These are phyloP conservation scores for Debaryomyces psychrophilus DNA, from an alignment of 1,139 yeast species.

Conservation along the genomic window DNA sequence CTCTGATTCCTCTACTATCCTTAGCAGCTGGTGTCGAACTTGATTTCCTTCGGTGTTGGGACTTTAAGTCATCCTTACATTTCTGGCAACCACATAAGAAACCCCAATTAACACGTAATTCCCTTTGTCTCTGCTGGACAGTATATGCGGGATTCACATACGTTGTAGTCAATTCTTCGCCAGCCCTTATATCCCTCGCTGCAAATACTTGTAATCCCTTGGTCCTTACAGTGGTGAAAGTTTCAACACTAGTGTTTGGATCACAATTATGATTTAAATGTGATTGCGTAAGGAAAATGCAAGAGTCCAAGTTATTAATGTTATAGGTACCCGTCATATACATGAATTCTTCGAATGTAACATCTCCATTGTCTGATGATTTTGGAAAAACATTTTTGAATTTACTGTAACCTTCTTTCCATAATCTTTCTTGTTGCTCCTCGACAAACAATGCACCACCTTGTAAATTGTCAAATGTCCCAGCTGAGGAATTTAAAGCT, in stretches of 20 bases:
- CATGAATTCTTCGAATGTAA: slow-evolving; percentile 60
- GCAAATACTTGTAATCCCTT: slow-evolving; percentile 66
- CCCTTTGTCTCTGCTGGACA: slow-evolving; percentile 65
- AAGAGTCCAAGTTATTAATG: slow-evolving; percentile 70
- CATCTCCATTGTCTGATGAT: slow-evolving; percentile 26
- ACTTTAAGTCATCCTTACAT: slow-evolving; percentile 60
- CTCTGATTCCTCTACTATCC: slow-evolving; percentile 44
- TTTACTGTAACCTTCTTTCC: slow-evolving; percentile 59
- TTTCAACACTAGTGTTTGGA: slow-evolving; percentile 65
- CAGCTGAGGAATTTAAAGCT: slow-evolving; percentile 62
- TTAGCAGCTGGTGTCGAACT: slow-evolving; percentile 22
- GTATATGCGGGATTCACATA: slow-evolving; percentile 72
- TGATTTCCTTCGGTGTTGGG: slow-evolving; percentile 42
- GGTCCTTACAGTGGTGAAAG: slow-evolving; percentile 47
- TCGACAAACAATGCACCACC: slow-evolving; percentile 56
- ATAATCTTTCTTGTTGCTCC: slow-evolving; percentile 61
- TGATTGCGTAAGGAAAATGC: slow-evolving; percentile 63
- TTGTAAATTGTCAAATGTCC: slow-evolving; percentile 51
- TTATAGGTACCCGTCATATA: slow-evolving; percentile 71
- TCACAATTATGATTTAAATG: slow-evolving; percentile 79
- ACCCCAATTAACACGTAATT: slow-evolving; percentile 80
- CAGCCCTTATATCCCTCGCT: slow-evolving; percentile 56
- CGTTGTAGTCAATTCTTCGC: slow-evolving; percentile 70
- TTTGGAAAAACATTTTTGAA: slow-evolving; percentile 56
- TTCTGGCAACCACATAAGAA: slow-evolving; percentile 71